Conservation (phyloP, 179 eudicot species). For the Heliamphora pulchella region DNA sequence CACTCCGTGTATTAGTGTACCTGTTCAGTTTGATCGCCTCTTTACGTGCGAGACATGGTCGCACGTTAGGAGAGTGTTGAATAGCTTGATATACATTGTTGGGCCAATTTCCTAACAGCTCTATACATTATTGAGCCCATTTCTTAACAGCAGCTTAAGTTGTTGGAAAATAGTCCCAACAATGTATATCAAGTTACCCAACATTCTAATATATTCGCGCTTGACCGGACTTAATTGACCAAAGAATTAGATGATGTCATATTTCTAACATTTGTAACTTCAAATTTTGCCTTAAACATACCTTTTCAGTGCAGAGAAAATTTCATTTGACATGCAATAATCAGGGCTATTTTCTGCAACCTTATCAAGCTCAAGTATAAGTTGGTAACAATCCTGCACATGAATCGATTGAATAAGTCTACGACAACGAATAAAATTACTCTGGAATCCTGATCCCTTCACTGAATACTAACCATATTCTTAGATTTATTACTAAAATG, state of each 20-base stretch:
- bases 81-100: too few relatives aligned
- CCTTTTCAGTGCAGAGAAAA: constrained; percentile 19
- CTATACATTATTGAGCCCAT: too few relatives aligned
- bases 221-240: background rate
- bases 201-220: background rate
- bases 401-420: background rate
- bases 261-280: background rate
- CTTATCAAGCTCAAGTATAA: constrained; percentile 20
- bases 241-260: background rate
- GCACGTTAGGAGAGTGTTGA: too few relatives aligned
- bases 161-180: too few relatives aligned
- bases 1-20: too few relatives aligned
- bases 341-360: constrained; percentile 10
- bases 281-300: background rate
- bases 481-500: background rate
- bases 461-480: background rate
- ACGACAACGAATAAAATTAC: background rate
- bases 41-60: too few relatives aligned
- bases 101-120: too few relatives aligned
- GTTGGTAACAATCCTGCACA: constrained; percentile 21
- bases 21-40: too few relatives aligned
- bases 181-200: too few relatives aligned
- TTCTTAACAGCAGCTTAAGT: too few relatives aligned
- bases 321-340: constrained; percentile 12
- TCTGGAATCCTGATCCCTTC: background rate